Percentiles rank a stretch among this genome's conserved stretches.
phyloP scores from a whole-genome alignment of 2,329 filamentous ascomycete genomes.

The Aureobasidium sp. region DNA sequence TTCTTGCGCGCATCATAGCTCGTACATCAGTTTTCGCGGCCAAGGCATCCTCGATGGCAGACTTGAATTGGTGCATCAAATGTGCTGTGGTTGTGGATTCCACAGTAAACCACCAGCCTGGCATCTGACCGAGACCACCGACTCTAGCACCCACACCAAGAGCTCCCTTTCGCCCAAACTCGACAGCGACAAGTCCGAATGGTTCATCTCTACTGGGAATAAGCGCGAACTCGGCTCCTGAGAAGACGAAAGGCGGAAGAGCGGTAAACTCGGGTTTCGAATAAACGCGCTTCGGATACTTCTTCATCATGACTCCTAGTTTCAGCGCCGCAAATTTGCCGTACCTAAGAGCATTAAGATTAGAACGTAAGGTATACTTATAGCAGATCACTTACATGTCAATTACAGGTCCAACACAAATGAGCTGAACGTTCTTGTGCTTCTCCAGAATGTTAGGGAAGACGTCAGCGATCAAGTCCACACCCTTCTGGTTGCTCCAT shows the following conservation, averaged over 20 bases:
- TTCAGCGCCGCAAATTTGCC: slow-evolving; percentile 60
- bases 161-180: slow-evolving; percentile 60
- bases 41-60: slow-evolving; percentile 53
- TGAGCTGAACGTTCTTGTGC: slow-evolving; percentile 51
- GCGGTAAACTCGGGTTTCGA: slow-evolving; percentile 59
- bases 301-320: slow-evolving; percentile 54
- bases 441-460: slow-evolving; percentile 55
- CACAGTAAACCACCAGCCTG: slow-evolving; percentile 52
- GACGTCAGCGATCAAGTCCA: slow-evolving; percentile 61
- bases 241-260: slow-evolving; percentile 57
- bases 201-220: slow-evolving; percentile 64
- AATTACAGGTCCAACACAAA: slow-evolving; percentile 56
- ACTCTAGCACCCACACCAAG: slow-evolving; percentile 55
- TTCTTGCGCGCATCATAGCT: slow-evolving; percentile 55
- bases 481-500: slow-evolving; percentile 61
- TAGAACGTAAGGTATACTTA: too few species aligned
- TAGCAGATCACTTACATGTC: slow-evolving; percentile 28
- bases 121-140: slow-evolving; percentile 61
- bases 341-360: slow-evolving; percentile 28
- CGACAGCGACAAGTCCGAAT: slow-evolving; percentile 59
- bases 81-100: slow-evolving; percentile 56
- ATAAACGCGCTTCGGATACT: slow-evolving; percentile 56
- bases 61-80: slow-evolving; percentile 55
- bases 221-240: slow-evolving; percentile 57
- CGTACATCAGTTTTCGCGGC: slow-evolving; percentile 47